Conservation (phyloP, 2,329 filamentous ascomycete species). For the Arthrinium puccinioides region DNA sequence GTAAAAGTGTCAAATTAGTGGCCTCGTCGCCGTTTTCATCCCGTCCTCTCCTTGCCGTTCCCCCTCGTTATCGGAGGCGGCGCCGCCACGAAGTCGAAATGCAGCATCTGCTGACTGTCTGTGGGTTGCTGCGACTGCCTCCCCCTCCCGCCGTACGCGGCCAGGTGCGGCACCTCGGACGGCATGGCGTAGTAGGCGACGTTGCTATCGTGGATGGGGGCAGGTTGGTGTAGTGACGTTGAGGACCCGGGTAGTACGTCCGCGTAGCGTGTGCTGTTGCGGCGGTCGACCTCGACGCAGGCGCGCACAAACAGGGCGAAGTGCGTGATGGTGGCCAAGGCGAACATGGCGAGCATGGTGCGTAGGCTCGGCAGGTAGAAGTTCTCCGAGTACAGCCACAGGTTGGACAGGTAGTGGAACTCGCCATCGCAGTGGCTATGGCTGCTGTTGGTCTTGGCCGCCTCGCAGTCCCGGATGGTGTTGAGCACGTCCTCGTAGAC, state of each 20-base stretch:
- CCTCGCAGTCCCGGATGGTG: constrained; percentile 2
- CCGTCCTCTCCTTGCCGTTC: too few relatives aligned
- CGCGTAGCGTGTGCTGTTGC: constrained; percentile 10
- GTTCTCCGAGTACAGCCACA: constrained; percentile 3
- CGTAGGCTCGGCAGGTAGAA: constrained; percentile 28
- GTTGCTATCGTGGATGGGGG: neutral
- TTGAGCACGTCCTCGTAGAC: constrained; percentile 3
- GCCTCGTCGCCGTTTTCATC: too few relatives aligned
- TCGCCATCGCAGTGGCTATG: constrained; percentile 11
- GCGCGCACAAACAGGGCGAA: constrained; percentile 63
- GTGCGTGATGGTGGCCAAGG: constrained; percentile 70
- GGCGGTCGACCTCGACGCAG: constrained; percentile 22
- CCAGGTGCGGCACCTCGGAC: neutral
- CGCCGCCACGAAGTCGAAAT: too few relatives aligned
- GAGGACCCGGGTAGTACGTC: too few relatives aligned
- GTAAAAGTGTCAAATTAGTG: too few relatives aligned
- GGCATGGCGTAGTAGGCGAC: neutral
- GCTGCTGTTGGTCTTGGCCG: constrained; percentile 3
- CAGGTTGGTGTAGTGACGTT: neutral
- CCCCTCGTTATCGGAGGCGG: too few relatives aligned
- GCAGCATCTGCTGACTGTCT: too few relatives aligned
- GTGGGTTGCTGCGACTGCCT: too few relatives aligned
- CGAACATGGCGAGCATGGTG: constrained; percentile 64
- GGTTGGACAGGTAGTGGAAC: constrained; percentile 3
- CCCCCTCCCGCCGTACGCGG: neutral